These are phyloP conservation scores for Tuber borchii DNA, from an alignment of 495 filamentous ascomycete genomes.

Conservation along the genomic window DNA sequence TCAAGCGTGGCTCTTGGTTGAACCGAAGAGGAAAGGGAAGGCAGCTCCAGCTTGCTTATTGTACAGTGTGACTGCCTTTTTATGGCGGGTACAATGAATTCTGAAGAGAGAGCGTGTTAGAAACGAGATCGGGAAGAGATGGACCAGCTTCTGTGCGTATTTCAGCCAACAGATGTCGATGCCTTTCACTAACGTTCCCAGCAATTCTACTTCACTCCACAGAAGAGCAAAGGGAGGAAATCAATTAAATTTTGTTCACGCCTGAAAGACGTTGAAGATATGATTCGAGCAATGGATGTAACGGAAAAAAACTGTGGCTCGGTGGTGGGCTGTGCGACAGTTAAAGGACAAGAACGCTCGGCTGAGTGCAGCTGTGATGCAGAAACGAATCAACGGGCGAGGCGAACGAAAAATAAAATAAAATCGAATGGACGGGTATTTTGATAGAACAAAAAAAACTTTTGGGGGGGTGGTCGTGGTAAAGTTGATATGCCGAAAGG, in stretches of 20 bases:
- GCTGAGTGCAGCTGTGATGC: constrained; percentile 38
- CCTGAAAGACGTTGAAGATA: constrained; percentile 19
- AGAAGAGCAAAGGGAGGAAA: neutral
- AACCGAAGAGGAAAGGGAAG: constrained; percentile 75
- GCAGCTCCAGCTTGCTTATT: constrained; percentile 98
- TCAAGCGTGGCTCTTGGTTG: constrained; percentile 82
- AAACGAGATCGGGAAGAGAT: constrained; percentile 36
- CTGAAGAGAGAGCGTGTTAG: constrained; percentile 14
- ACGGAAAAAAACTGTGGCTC: constrained; percentile 34
- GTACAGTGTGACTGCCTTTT: constrained; percentile 38
- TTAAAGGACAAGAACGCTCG: constrained; percentile 29
- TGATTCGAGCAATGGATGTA: constrained; percentile 28
- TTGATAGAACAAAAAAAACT: constrained; percentile 36
- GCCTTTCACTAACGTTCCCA: constrained; percentile 36
- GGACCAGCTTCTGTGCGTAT: constrained; percentile 34
- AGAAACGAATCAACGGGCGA: constrained; percentile 42
- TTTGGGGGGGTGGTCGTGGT: neutral
- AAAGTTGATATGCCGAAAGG: constrained; percentile 1
- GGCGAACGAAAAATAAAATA: constrained; percentile 37
- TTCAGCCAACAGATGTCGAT: constrained; percentile 38
- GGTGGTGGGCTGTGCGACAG: constrained; percentile 30
- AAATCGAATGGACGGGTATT: constrained; percentile 29
- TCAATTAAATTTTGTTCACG: constrained; percentile 6
- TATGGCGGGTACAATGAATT: constrained; percentile 29
- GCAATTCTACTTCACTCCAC: constrained; percentile 8